These are phyloP conservation scores for Shiraia bambusicola DNA, from an alignment of 2,329 filamentous ascomycete genomes.

Conservation along the genomic window DNA sequence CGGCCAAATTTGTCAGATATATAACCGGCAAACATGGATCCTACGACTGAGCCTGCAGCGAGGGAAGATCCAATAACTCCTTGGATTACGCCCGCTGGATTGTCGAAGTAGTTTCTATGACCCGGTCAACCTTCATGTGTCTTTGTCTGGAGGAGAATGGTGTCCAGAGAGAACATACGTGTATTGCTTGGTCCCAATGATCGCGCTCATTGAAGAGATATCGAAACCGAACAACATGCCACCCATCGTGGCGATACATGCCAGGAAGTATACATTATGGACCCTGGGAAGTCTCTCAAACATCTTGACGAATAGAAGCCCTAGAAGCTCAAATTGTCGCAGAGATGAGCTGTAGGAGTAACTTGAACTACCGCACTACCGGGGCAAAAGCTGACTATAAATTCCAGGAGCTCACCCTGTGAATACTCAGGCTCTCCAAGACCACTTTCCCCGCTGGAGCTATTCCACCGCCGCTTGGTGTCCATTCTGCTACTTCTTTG, in stretches of 20 bases:
- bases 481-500: constrained; percentile 3
- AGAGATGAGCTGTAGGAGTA: constrained; percentile 3
- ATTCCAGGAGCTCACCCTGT: neutral
- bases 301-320: constrained; percentile 25
- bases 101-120: constrained; percentile 50
- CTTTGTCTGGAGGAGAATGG: no score
- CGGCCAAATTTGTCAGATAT: constrained; percentile 54
- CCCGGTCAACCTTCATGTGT: neutral
- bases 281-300: constrained; percentile 50
- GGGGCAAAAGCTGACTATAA: neutral
- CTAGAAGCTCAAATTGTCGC: constrained; percentile 8
- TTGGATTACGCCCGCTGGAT: constrained; percentile 51
- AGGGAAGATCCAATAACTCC: constrained; percentile 54
- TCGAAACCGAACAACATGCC: constrained; percentile 60
- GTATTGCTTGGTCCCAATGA: constrained; percentile 55
- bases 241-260: constrained; percentile 55
- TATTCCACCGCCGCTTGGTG: constrained; percentile 7
- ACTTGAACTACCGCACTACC: constrained; percentile 4
- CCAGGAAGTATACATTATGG: constrained; percentile 58
- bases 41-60: constrained; percentile 53
- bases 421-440: neutral
- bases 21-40: constrained; percentile 53
- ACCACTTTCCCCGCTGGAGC: constrained; percentile 10
- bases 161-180: constrained; percentile 29
- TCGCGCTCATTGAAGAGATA: constrained; percentile 57